Conservation (phyloP, 306 rosid genomes). For the Rosa multiflora region DNA sequence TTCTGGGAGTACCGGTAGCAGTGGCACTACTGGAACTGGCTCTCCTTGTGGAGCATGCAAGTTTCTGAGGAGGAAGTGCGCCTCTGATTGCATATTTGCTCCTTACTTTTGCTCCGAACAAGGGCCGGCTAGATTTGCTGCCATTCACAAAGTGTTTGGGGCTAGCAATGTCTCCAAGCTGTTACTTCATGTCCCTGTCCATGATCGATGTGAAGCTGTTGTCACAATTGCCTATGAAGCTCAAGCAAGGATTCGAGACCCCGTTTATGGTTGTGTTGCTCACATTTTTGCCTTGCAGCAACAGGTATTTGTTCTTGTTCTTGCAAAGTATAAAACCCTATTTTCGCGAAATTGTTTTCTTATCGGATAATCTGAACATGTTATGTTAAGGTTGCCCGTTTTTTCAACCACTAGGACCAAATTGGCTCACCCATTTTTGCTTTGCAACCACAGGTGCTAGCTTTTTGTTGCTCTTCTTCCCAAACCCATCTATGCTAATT, state of each 20-base stretch:
- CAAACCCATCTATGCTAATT: not conserved
- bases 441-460: not conserved
- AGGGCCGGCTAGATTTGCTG: slow-evolving; percentile 90
- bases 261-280: slow-evolving; percentile 95
- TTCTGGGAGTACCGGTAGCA: slow-evolving; percentile 31
- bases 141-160: slow-evolving; percentile 94
- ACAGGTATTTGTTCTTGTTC: slow-evolving; percentile 48
- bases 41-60: slow-evolving; percentile 99
- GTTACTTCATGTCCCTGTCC: slow-evolving; percentile 72
- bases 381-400: not conserved
- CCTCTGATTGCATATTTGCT: slow-evolving; percentile 82
- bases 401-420: not conserved
- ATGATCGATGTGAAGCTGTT: slow-evolving; percentile 89
- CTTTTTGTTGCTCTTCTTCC: not conserved
- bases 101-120: slow-evolving; percentile 91
- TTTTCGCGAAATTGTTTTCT: not conserved
- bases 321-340: not conserved
- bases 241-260: slow-evolving; percentile 88
- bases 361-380: not conserved
- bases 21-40: slow-evolving; percentile 33
- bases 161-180: slow-evolving; percentile 93
- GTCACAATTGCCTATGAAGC: slow-evolving; percentile 95
- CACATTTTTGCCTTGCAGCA: slow-evolving; percentile 95
- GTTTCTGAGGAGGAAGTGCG: slow-evolving; percentile 86
- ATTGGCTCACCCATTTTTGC: not conserved